phyloP scores from a whole-genome alignment of 1,139 yeast genomes.

The Petasospora fabianii region DNA sequence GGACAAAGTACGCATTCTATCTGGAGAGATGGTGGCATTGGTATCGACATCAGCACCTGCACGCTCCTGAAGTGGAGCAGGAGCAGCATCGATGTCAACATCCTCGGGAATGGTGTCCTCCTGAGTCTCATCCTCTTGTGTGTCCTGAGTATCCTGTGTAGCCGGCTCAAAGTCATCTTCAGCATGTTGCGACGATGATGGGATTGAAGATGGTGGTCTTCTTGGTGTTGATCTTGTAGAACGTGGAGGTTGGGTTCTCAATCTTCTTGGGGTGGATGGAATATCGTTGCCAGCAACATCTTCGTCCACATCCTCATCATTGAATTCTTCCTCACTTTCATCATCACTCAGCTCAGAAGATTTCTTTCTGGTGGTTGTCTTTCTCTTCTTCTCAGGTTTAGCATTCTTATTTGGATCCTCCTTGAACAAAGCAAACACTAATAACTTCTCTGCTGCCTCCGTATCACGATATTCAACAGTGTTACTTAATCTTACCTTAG shows the following conservation, averaged over 20 bases:
- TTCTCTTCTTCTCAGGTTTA: constrained; percentile 31
- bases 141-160: constrained; percentile 18
- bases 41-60: constrained; percentile 1
- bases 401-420: constrained; percentile 45
- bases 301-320: not conserved
- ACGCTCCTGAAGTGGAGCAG: constrained; percentile 13
- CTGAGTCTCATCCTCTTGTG: constrained; percentile 21
- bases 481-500: constrained; percentile 82
- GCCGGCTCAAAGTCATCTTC: constrained; percentile 27
- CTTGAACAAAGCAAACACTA: constrained; percentile 82
- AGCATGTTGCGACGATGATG: constrained; percentile 22
- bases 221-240: constrained; percentile 3
- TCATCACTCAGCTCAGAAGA: constrained; percentile 9
- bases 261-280: constrained; percentile 15
- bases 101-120: constrained; percentile 15
- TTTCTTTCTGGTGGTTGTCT: constrained; percentile 22
- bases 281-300: not conserved
- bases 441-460: constrained; percentile 75
- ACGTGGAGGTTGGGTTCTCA: constrained; percentile 8
- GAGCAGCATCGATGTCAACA: constrained; percentile 22
- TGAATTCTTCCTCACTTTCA: constrained; percentile 9
- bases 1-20: constrained; percentile 45
- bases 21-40: constrained; percentile 38
- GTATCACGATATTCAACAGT: constrained; percentile 79
- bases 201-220: constrained; percentile 11